These are phyloP conservation scores for Phalaenopsis equestris DNA, from an alignment of 106 monocot genomes.

Conservation along the genomic window DNA sequence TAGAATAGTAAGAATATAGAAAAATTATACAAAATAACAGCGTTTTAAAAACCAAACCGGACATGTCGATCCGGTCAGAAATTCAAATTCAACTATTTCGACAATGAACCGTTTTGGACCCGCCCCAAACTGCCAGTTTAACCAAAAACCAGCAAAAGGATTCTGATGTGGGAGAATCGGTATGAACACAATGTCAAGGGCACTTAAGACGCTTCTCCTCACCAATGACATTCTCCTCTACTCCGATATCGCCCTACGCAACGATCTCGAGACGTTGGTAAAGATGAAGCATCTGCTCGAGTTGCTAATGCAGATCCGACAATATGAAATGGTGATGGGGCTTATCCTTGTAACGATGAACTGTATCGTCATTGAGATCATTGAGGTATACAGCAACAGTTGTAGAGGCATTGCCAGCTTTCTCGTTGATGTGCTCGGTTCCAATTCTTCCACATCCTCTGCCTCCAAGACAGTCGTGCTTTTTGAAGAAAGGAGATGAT, in stretches of 20 bases:
- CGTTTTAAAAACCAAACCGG: no score
- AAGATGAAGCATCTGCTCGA: constrained; percentile 45
- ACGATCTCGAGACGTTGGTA: constrained; percentile 17
- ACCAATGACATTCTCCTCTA: constrained; percentile 64
- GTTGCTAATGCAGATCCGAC: constrained; percentile 62
- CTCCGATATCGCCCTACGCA: neutral
- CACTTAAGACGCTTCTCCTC: constrained; percentile 70
- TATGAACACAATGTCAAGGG: neutral
- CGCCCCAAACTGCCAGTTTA: no score
- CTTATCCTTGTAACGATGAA: constrained; percentile 77
- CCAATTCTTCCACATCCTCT: neutral
- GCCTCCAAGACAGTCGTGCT: neutral
- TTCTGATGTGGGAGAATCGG: no score
- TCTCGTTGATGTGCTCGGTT: constrained; percentile 29
- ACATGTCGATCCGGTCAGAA: no score
- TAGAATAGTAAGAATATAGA: no score
- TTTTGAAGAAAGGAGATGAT: neutral
- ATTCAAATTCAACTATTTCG: no score
- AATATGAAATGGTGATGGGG: constrained; percentile 45
- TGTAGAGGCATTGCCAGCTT: constrained; percentile 49
- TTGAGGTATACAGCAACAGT: constrained; percentile 61
- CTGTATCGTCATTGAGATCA: constrained; percentile 65
- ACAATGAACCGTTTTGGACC: no score
- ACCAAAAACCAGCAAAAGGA: no score
- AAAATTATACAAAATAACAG: no score